These are phyloP conservation scores for Tieghemiomyces parasiticus DNA, from an alignment of 192 early-diverging fungal species.

Conservation along the genomic window DNA sequence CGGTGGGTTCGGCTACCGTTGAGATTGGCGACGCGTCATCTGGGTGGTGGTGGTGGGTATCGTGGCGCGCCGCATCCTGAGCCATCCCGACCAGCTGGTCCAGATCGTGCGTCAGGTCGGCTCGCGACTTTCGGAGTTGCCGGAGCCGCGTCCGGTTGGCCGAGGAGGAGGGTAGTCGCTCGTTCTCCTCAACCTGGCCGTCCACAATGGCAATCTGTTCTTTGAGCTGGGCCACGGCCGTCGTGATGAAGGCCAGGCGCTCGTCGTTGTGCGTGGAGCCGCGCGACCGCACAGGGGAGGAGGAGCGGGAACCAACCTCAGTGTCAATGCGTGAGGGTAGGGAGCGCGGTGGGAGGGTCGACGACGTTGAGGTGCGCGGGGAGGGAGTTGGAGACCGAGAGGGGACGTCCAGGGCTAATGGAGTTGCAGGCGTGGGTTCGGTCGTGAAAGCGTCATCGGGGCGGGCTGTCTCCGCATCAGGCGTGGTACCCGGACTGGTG, in stretches of 20 bases:
- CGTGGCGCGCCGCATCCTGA: neutral
- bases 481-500: too few relatives aligned
- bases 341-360: too few relatives aligned
- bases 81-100: neutral
- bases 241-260: neutral
- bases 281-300: too few relatives aligned
- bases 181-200: neutral
- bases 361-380: too few relatives aligned
- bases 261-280: neutral
- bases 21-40: neutral
- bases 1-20: neutral
- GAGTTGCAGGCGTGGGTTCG: too few relatives aligned
- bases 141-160: neutral
- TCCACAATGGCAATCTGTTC: slow-evolving; percentile 2
- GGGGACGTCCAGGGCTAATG: too few relatives aligned
- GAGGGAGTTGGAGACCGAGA: too few relatives aligned
- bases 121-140: neutral
- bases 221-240: neutral
- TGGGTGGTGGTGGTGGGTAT: neutral
- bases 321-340: too few relatives aligned
- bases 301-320: too few relatives aligned
- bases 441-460: too few relatives aligned
- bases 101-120: neutral
- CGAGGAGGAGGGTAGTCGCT: neutral
- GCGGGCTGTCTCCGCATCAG: too few relatives aligned